Evolutionary conservation across 2,329 filamentous ascomycete species (phyloP).

Genomic region (Pseudocercospora macadamiae): DNA sequence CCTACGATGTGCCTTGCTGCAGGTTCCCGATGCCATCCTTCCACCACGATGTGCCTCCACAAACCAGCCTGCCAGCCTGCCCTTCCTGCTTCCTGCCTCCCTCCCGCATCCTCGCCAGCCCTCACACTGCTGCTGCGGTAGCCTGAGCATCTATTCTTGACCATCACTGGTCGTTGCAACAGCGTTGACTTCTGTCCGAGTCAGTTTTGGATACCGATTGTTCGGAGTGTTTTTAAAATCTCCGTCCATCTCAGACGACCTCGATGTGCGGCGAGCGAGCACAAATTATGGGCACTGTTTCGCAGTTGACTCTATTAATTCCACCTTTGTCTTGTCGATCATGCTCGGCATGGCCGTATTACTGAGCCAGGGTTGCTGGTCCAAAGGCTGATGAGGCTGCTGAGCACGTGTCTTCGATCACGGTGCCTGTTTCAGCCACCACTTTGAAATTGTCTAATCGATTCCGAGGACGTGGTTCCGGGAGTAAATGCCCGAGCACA

Average conservation of each 20-base stretch:
- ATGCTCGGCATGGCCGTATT: not conserved
- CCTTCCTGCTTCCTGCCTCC: not conserved
- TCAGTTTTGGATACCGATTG: not conserved
- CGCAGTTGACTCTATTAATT: not conserved
- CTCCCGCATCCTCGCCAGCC: not conserved
- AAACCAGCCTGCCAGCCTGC: not conserved
- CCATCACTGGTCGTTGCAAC: not conserved
- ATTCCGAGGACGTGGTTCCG: not conserved
- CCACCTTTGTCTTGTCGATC: not conserved
- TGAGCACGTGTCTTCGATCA: conserved; percentile 3
- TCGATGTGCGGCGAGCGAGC: not conserved
- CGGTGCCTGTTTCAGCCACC: conserved; percentile 3
- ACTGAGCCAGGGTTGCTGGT: not conserved
- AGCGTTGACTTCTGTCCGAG: not conserved
- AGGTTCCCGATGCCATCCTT: not conserved
- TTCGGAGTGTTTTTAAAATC: not conserved
- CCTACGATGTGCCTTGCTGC: not conserved
- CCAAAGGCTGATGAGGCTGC: not conserved
- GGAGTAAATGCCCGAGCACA: not conserved
- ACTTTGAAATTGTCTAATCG: not conserved
- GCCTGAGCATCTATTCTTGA: not conserved
- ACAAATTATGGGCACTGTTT: not conserved
- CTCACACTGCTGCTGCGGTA: not conserved
- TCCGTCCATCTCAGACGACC: not conserved
- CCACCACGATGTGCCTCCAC: too few species aligned